Evolutionary conservation across 2,329 filamentous ascomycete species (phyloP).

Genomic region (Monosporascus sp.): DNA sequence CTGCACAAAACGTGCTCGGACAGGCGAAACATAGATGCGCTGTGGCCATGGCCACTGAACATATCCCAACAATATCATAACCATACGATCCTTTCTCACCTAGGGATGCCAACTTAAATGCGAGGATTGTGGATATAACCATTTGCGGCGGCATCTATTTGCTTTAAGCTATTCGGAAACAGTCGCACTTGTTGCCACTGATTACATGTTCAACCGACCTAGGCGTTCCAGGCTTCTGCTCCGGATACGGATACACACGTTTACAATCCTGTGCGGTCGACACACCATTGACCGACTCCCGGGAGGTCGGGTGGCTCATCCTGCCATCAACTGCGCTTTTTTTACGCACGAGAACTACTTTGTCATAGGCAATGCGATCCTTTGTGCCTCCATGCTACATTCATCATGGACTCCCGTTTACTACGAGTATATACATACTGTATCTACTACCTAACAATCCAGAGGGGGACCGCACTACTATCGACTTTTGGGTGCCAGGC

Average conservation of each 20-base stretch:
- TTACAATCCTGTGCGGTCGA: neutral
- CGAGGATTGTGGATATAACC: neutral
- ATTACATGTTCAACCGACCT: neutral
- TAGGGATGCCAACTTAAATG: too few relatives aligned
- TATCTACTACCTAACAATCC: too few relatives aligned
- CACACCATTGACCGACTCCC: neutral
- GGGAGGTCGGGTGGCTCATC: neutral
- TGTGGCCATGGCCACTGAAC: too few relatives aligned
- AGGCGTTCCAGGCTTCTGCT: neutral
- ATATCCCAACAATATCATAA: too few relatives aligned
- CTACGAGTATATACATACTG: neutral
- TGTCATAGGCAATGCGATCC: neutral
- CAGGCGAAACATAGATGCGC: too few relatives aligned
- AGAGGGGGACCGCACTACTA: neutral
- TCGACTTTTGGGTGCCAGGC: neutral
- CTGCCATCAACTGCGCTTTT: neutral
- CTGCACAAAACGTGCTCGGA: slow-evolving; percentile 4
- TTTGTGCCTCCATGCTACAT: neutral
- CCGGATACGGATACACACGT: neutral
- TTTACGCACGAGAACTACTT: neutral
- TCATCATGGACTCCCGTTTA: neutral
- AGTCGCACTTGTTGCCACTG: neutral
- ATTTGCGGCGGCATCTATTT: neutral
- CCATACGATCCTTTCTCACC: too few relatives aligned
- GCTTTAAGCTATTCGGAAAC: neutral